Percentiles rank a stretch among this genome's conserved stretches.
These are phyloP conservation scores for Triangularia setosa DNA, from an alignment of 2,329 filamentous ascomycete genomes.

Conservation along the genomic window DNA sequence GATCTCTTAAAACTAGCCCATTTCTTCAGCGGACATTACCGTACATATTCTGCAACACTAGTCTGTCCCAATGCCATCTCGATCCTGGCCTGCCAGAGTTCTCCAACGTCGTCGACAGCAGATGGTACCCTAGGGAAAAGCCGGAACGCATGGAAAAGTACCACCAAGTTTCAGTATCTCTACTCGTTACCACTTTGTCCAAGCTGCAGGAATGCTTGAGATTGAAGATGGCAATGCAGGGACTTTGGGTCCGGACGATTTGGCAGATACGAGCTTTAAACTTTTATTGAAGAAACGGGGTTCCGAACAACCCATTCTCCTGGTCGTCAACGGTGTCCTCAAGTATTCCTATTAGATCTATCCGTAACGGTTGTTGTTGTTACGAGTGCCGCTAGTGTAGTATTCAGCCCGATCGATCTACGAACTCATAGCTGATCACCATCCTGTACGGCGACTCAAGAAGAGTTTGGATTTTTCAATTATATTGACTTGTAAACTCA, in stretches of 20 bases:
- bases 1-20: background rate
- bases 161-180: background rate
- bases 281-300: background rate
- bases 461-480: background rate
- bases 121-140: background rate
- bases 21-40: background rate
- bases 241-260: background rate
- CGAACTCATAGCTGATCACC: background rate
- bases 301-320: background rate
- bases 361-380: background rate
- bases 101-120: background rate
- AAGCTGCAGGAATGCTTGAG: background rate
- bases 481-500: background rate
- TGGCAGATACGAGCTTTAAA: background rate
- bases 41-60: background rate
- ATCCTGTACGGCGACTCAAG: too few species aligned
- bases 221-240: background rate
- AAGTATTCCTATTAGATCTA: background rate
- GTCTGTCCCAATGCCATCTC: background rate
- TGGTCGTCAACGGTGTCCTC: background rate
- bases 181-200: background rate
- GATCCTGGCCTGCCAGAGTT: background rate
- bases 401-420: background rate
- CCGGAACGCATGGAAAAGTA: background rate
- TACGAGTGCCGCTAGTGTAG: background rate